A percentile compares a stretch with the other conserved stretches of the same genome.
These are phyloP conservation scores for Chenopodium berlandieri DNA, from an alignment of 148 eudicot genomes.

Conservation along the genomic window DNA sequence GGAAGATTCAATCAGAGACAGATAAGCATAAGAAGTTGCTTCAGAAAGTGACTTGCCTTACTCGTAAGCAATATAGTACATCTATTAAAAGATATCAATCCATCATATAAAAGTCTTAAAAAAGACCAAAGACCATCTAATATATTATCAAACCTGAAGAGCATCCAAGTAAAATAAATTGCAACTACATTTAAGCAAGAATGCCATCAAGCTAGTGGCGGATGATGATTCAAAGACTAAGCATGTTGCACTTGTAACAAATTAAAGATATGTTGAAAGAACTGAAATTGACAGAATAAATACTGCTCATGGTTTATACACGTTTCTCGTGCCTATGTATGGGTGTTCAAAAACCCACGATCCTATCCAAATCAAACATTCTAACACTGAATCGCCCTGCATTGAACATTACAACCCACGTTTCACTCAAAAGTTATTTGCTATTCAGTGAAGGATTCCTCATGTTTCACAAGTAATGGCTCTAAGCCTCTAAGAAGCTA, in stretches of 20 bases:
- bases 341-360: too few relatives aligned
- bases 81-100: not conserved
- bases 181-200: not conserved
- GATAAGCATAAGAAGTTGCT: conserved; percentile 12
- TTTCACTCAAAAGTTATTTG: too few relatives aligned
- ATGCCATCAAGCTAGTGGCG: not conserved
- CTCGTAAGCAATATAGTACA: not conserved
- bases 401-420: too few relatives aligned
- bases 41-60: not conserved
- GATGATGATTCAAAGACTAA: not conserved
- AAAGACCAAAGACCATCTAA: not conserved
- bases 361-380: too few relatives aligned
- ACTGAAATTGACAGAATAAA: too few relatives aligned
- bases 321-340: too few relatives aligned
- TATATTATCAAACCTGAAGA: not conserved
- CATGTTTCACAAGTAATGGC: too few relatives aligned
- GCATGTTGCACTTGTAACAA: not conserved
- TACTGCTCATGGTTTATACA: too few relatives aligned
- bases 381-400: too few relatives aligned
- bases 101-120: not conserved
- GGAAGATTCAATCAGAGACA: conserved; percentile 29
- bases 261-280: too few relatives aligned
- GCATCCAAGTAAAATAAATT: not conserved
- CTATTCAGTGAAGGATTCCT: too few relatives aligned
- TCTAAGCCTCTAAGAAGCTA: too few relatives aligned